A percentile compares a stretch with the other conserved stretches of the same genome.
These are phyloP conservation scores for Jackrogersella multiformis DNA, from an alignment of 495 filamentous ascomycete genomes.

Conservation along the genomic window DNA sequence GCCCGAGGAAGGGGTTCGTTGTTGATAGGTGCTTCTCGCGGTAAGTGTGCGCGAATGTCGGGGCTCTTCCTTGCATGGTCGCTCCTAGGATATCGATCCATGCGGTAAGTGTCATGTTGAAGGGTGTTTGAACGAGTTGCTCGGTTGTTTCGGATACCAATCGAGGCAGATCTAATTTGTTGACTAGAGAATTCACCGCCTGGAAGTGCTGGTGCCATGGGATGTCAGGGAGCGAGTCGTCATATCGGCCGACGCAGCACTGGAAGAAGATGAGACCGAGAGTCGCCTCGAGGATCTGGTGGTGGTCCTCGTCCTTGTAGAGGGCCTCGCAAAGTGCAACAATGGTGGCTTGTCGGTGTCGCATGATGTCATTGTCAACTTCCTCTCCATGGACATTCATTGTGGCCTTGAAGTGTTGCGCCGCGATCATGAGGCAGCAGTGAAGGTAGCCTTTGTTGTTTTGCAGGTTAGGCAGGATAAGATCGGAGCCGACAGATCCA, in stretches of 20 bases:
- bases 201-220: constrained; percentile 98
- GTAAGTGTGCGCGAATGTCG: constrained; percentile 90
- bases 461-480: constrained; percentile 85
- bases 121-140: constrained; percentile 72
- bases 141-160: constrained; percentile 66
- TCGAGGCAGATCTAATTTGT: constrained; percentile 81
- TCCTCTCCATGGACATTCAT: constrained; percentile 70
- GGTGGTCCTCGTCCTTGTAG: constrained; percentile 79
- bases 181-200: constrained; percentile 82
- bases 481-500: constrained; percentile 76
- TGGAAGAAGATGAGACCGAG: constrained; percentile 98
- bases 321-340: constrained; percentile 86
- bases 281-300: constrained; percentile 90
- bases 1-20: constrained; percentile 71
- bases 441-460: constrained; percentile 93
- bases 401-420: constrained; percentile 91
- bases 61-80: constrained; percentile 87
- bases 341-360: constrained; percentile 89
- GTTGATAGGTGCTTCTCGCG: constrained; percentile 84
- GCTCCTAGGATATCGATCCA: constrained; percentile 98
- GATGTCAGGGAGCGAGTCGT: constrained; percentile 90
- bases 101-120: constrained; percentile 93
- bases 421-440: constrained; percentile 94
- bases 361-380: constrained; percentile 91
- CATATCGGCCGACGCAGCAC: constrained; percentile 85